Evolutionary conservation across 495 filamentous ascomycete species (phyloP).

Genomic region (Chaetomidium leptoderma): DNA sequence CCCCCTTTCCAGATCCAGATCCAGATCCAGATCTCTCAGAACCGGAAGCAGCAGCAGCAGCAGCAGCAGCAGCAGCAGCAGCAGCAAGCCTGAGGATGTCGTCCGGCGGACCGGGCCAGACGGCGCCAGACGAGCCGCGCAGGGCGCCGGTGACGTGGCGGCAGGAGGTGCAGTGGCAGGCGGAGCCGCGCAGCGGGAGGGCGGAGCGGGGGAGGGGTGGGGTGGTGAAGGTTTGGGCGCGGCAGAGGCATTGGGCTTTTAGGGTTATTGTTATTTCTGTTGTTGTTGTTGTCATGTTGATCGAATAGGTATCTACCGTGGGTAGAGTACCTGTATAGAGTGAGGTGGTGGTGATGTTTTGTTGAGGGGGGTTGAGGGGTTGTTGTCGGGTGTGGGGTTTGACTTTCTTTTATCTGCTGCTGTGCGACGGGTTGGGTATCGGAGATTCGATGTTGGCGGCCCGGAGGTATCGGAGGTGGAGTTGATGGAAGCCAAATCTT

Average conservation of each 20-base stretch:
- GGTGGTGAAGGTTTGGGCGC: slow-evolving; percentile 28
- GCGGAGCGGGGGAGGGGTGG: slow-evolving; percentile 14
- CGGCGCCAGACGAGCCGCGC: slow-evolving; percentile 20
- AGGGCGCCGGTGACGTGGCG: slow-evolving; percentile 36
- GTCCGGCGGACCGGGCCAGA: slow-evolving; percentile 19
- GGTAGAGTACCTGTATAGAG: neutral
- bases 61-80: neutral
- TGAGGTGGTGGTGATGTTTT: neutral
- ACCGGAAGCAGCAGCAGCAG: too few relatives aligned
- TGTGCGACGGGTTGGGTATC: neutral
- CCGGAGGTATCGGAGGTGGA: neutral
- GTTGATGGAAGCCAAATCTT: neutral
- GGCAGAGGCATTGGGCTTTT: slow-evolving; percentile 33
- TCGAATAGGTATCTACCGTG: neutral
- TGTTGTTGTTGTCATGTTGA: slow-evolving; percentile 21
- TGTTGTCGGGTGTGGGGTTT: neutral
- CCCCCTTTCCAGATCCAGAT: neutral
- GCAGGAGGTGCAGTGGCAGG: slow-evolving; percentile 45
- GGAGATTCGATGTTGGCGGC: neutral
- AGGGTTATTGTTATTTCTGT: slow-evolving; percentile 12
- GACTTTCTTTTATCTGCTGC: neutral
- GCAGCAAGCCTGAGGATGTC: neutral
- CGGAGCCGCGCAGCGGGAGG: slow-evolving; percentile 27
- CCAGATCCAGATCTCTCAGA: too few relatives aligned
- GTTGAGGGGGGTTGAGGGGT: neutral